Evolutionary conservation across 106 monocot species (phyloP).

Genomic region (Gastrodia elata): DNA sequence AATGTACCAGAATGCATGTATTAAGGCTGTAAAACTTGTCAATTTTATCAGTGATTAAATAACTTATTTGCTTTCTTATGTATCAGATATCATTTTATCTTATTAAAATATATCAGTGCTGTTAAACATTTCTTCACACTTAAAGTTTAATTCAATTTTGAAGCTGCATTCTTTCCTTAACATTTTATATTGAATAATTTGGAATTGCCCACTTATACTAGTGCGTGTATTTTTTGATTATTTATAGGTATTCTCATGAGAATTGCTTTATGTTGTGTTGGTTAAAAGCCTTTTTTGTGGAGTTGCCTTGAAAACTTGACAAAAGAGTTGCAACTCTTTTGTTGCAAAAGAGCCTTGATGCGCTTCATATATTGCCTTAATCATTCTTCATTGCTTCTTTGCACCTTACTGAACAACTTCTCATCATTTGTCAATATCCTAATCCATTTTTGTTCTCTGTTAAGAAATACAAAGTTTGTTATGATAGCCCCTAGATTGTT

Average conservation of each 20-base stretch:
- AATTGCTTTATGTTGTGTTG: neutral
- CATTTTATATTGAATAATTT: neutral
- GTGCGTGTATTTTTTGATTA: neutral
- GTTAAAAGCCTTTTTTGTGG: neutral
- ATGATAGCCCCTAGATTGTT: no score
- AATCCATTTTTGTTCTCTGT: neutral
- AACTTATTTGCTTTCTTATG: neutral
- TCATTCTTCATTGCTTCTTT: neutral
- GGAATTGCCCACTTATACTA: no score
- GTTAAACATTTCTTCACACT: neutral
- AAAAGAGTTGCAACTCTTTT: neutral
- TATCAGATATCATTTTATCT: neutral
- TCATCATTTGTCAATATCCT: neutral
- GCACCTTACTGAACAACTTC: neutral
- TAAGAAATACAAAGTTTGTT: no score
- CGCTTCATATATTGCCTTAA: neutral
- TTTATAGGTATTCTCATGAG: neutral
- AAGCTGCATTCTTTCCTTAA: neutral
- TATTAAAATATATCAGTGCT: neutral
- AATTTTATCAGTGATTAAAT: neutral
- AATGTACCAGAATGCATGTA: neutral
- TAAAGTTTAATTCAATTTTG: neutral
- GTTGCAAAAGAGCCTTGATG: neutral
- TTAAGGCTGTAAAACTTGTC: neutral
- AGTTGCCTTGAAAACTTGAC: neutral